Base-by-base conservation (phyloP, 164 flowering plant species). In the Houttuynia cordata region DNA sequence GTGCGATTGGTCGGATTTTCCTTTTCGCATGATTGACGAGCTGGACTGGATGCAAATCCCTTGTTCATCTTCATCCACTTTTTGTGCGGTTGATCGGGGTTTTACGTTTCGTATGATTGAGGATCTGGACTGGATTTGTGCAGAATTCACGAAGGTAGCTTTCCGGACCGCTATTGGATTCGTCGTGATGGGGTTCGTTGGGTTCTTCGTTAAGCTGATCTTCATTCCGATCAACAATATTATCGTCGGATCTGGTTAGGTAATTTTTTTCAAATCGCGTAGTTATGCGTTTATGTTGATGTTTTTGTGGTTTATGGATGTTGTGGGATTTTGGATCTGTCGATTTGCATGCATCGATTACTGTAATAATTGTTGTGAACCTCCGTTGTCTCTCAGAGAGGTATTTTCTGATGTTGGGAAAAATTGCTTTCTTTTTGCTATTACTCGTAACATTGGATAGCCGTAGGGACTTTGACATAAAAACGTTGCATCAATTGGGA, bases 191-290 rank as follows among this genome's bases (percentile, higher is more conserved):
- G 88, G 88, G 24, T 81, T 83, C 41, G 88, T 83, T 1, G 88
- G 88, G 8, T 81, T 83, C 42, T 83, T 83, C 71, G 86, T 83
- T 41, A 83, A 83, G 74, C 57, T 83, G 64, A 77, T 81, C 53
- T 83, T 83, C 67, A 83, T 83, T 60, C 88, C 88, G 7, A 83
- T 83, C 79, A 83, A 83, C 77, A 81, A 83, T 64, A 81, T 83
- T 64, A 81, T 83, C 39, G 83, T 83, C 20, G 88, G 85, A 12
- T 69, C 85, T 66, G 69, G 37, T 61, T 79, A 79, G 82, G 83
- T 78, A 70, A 24, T 30, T 30, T 45, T 1, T 45, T 12, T 45
- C 8, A 45, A 3, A 45, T 3, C 12, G 14, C 49, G 4, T 45
- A 0, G 14, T 10, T 45, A 12, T 45, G 14, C 49, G 0, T 45